Conservation (phyloP, 371 early-diverging fungal genomes). For the Lichtheimia corymbifera region DNA sequence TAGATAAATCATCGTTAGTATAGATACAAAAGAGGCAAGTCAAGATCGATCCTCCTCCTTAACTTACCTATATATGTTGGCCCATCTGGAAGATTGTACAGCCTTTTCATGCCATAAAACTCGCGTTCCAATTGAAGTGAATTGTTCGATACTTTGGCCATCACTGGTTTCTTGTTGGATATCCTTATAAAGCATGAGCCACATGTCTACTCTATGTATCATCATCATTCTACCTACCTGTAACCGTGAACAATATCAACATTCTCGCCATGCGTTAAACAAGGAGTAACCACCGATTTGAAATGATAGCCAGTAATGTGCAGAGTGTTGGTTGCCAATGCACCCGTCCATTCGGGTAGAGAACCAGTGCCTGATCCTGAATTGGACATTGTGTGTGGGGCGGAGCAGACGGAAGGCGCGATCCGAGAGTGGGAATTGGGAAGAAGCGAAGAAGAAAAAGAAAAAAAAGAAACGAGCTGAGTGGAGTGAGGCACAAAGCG, state of each 20-base stretch:
- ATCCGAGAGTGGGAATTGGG: no score
- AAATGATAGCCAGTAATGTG: constrained; percentile 48
- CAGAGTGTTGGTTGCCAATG: constrained; percentile 4
- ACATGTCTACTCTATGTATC: neutral
- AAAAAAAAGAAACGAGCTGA: no score
- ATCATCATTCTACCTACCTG: constrained; percentile 17
- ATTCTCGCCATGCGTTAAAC: constrained; percentile 39
- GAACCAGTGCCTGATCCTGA: neutral
- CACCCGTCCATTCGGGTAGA: neutral
- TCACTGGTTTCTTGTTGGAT: constrained; percentile 37
- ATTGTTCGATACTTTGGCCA: constrained; percentile 42
- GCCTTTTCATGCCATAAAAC: constrained; percentile 38
- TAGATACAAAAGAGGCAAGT: neutral
- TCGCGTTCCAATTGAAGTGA: constrained; percentile 41
- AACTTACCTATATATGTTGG: constrained; percentile 30
- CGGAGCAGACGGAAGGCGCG: no score
- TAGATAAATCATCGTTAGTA: constrained; percentile 7
- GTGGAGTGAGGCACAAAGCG: no score
- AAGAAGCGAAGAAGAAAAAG: no score
- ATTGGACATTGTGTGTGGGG: neutral
- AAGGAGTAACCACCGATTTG: constrained; percentile 32
- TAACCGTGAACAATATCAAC: constrained; percentile 41
- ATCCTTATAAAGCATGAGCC: constrained; percentile 19
- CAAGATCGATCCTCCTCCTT: neutral
- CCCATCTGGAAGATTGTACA: constrained; percentile 38